phyloP scores from a whole-genome alignment of 2,329 filamentous ascomycete species.

The Emmonsia crescens region DNA sequence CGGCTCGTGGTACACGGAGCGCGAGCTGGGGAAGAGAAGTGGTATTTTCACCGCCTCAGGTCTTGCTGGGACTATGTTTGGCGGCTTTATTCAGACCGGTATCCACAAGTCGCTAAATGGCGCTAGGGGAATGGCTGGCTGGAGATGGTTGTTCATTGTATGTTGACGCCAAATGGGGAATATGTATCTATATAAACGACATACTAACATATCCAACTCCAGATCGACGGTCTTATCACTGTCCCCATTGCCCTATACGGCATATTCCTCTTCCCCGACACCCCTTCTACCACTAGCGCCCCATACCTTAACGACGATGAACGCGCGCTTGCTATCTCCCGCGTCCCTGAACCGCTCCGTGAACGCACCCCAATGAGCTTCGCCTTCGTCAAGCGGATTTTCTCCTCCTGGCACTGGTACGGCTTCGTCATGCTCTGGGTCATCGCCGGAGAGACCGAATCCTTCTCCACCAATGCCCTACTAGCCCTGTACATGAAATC shows the following conservation, averaged over 20 bases:
- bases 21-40: constrained; percentile 28
- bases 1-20: constrained; percentile 35
- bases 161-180: neutral
- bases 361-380: constrained; percentile 16
- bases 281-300: constrained; percentile 26
- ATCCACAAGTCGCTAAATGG: constrained; percentile 23
- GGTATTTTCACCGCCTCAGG: constrained; percentile 27
- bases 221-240: constrained; percentile 32
- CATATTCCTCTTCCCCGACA: constrained; percentile 32
- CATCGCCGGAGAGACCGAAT: constrained; percentile 61
- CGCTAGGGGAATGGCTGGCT: constrained; percentile 20
- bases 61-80: constrained; percentile 27
- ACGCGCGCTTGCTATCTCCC: constrained; percentile 21
- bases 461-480: constrained; percentile 55
- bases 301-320: constrained; percentile 25
- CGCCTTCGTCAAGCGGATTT: constrained; percentile 22
- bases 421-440: constrained; percentile 36
- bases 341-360: constrained; percentile 19
- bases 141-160: constrained; percentile 31
- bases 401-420: constrained; percentile 29
- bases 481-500: constrained; percentile 42
- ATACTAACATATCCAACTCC: constrained; percentile 5
- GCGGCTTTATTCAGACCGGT: constrained; percentile 27
- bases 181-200: neutral
- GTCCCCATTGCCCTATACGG: constrained; percentile 35